Base-by-base conservation (phyloP, 2,329 filamentous ascomycete genomes). In the Penicillium hordei region DNA sequence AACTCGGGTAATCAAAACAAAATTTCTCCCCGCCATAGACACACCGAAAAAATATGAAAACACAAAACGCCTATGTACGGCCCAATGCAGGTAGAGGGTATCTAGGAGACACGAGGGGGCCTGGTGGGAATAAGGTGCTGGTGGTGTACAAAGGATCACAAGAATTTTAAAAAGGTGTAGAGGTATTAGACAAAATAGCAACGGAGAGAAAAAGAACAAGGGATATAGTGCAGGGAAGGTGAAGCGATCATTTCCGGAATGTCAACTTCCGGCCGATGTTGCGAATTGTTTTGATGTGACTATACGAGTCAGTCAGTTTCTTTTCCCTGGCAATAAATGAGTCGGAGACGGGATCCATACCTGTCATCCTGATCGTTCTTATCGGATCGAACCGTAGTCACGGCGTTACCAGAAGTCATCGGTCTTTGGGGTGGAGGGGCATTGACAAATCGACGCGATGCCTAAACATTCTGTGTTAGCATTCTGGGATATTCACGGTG, bases 201-300 rank as follows among this genome's bases (percentile, higher is more conserved):
- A 55, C 36, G 38, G 8, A 10, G 13, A 44, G 27, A 40, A 29
- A 31, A 40, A 52, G 48, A 19, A 43, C 3, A 19, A 17, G 19
- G 36, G 39, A 45, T 33, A 43, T 49, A 23, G 19, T 25, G 40
- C 46, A 50, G 25, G n/a, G 31, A 38, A 40, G 17, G 34, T 42
- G 27, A 46, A 45, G 54, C 42, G 33, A 57, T 65, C 56, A 63
- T 31, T 65, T 63, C 38, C 63, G 62, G 34, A 65, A 69, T 43
- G 75, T 70, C 39, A 76, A 52, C 58, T 72, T 76, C 36, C 74
- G 74, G 31, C 74, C 72, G 33, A 77, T 46, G 51, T 60, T 74
- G 57, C 73, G 71, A 29, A 76, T 70, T 21, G 70, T 71, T 42
- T 61, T 70, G 58, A 71, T 75, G 44, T 66, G 63, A 42, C 71